phyloP scores from a whole-genome alignment of 2,329 filamentous ascomycete genomes.

The Colletotrichum cuscutae region DNA sequence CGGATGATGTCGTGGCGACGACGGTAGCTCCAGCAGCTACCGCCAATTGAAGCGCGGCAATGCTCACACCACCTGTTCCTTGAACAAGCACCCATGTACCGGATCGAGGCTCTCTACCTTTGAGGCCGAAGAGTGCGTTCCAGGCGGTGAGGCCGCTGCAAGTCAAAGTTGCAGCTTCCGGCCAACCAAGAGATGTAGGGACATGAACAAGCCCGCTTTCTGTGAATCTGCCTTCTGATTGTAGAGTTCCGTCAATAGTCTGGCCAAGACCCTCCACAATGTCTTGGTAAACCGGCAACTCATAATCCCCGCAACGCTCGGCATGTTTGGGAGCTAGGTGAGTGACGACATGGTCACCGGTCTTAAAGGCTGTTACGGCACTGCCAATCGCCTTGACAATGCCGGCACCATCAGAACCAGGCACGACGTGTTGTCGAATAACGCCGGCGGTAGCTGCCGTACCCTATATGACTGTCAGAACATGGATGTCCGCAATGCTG shows the following conservation, averaged over 20 bases:
- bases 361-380: slow-evolving; percentile 55
- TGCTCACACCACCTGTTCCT: slow-evolving; percentile 52
- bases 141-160: slow-evolving; percentile 62
- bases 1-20: slow-evolving; percentile 68
- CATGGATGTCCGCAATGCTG: too few species aligned
- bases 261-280: slow-evolving; percentile 36
- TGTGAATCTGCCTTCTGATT: slow-evolving; percentile 66
- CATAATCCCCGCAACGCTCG: slow-evolving; percentile 29
- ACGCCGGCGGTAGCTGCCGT: slow-evolving; percentile 38
- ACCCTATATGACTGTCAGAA: slow-evolving; percentile 25
- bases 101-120: slow-evolving; percentile 50
- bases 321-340: slow-evolving; percentile 47
- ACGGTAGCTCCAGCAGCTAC: slow-evolving; percentile 61
- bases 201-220: slow-evolving; percentile 66
- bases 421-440: slow-evolving; percentile 41
- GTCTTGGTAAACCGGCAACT: not conserved
- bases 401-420: slow-evolving; percentile 54
- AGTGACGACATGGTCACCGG: slow-evolving; percentile 67
- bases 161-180: slow-evolving; percentile 54
- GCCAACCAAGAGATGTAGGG: slow-evolving; percentile 54
- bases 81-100: slow-evolving; percentile 49
- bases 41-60: slow-evolving; percentile 52
- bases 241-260: slow-evolving; percentile 64
- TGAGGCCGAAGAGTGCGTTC: slow-evolving; percentile 61
- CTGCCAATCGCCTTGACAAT: slow-evolving; percentile 61